Conservation (phyloP, 495 filamentous ascomycete genomes). For the Daldinia caldariorum region DNA sequence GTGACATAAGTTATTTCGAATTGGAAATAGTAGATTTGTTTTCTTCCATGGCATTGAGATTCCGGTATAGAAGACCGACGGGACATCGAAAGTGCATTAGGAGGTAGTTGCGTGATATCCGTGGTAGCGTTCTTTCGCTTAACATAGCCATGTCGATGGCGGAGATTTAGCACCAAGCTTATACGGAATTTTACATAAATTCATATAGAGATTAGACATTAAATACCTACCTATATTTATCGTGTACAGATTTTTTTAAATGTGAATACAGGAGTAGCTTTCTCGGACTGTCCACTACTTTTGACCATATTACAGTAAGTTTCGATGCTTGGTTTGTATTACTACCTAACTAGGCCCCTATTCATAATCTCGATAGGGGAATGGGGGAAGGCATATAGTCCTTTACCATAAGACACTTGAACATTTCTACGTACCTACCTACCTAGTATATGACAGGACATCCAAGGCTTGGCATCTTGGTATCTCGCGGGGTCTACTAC, state of each 20-base stretch:
- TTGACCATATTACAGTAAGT: background rate
- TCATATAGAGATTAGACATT: background rate
- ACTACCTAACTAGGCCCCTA: too few species aligned
- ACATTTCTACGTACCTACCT: too few species aligned
- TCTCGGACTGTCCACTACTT: background rate
- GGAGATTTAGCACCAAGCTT: conserved; percentile 17
- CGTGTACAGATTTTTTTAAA: background rate
- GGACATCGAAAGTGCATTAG: background rate
- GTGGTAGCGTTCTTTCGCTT: background rate
- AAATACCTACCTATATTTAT: background rate
- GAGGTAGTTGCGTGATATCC: background rate
- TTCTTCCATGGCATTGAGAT: background rate
- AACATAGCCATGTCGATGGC: conserved; percentile 13
- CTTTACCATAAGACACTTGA: too few species aligned
- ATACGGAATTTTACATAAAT: conserved; percentile 6
- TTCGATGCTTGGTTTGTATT: background rate
- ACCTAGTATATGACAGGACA: too few species aligned
- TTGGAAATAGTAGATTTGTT: conserved; percentile 1
- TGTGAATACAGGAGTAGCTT: background rate
- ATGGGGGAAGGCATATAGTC: too few species aligned
- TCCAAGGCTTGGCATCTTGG: too few species aligned
- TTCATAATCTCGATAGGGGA: too few species aligned
- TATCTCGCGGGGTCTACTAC: too few species aligned
- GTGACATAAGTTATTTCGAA: conserved; percentile 1
- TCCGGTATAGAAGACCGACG: conserved; percentile 28